Base-by-base conservation (phyloP, 148 eudicot genomes). In the Diospyros lotus region DNA sequence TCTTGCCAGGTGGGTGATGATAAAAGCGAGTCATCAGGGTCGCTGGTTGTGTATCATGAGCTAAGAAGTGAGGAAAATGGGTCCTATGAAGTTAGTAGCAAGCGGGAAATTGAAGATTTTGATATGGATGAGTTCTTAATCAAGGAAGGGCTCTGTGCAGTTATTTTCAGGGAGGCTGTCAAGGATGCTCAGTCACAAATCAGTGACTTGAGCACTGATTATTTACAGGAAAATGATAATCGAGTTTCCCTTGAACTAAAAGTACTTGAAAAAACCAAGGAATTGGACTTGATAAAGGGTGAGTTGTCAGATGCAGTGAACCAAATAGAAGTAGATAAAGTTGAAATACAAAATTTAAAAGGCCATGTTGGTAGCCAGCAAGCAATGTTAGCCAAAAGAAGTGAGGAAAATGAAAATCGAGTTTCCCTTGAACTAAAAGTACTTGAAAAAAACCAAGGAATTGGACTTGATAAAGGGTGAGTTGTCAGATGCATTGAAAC, bases 51-150 rank as follows among this genome's bases (percentile, higher is more conserved):
- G 6, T 58, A 58, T 42, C 64, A 43, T 18, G 74, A 69, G 43
- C 45, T 40, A 10, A 60, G 69, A 60, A 14, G 53, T 69, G 69
- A 60, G 56, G 55, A 69, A 14, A 54, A 2, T 52, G 78, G 79
- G 64, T 58, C 58, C n/a, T 18, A 28, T 77, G 76, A 78, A 80
- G 82, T 52, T 76, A 62, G 55, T 58, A 65, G 67, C 51, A 80
- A 64, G 55, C 74, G 59, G 74, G 87, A 82, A 50, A 59, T 58
- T 78, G 86, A 67, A 58, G 91, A 89, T 79, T 83, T 82, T 39
- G 82, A 84, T 58, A n/a, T 82, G 67, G 15, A 6, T 17, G 89
- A 87, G 43, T 77, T 73, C 4, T 46, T 76, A 63, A 62, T 87
- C 41, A 71, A 68, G 59, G 91, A 85, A 82, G 88, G 76, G 64